Conservation (phyloP, 176 grass and related monocot genomes). For the Tillandsia fasciculata region DNA sequence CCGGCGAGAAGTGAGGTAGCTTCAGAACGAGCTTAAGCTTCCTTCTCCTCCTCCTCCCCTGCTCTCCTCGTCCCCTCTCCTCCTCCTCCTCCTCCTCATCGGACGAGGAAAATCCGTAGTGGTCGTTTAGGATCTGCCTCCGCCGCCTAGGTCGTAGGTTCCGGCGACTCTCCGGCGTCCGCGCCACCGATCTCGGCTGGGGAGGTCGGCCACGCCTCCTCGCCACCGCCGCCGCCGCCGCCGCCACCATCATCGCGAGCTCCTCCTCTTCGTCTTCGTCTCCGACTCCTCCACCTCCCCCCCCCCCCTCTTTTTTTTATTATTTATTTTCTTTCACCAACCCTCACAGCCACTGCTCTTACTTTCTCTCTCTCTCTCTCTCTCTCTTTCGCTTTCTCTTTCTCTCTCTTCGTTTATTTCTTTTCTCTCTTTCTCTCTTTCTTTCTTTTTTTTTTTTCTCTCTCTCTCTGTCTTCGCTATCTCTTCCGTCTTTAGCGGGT, state of each 20-base stretch:
- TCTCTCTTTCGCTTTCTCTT: conserved; percentile 12
- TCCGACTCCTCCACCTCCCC: no score
- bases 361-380: conserved; percentile 30
- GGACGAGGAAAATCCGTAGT: conserved; percentile 28
- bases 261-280: no score
- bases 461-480: conserved; percentile 28
- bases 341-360: conserved; percentile 47
- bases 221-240: neutral
- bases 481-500: conserved; percentile 19
- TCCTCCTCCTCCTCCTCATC: conserved; percentile 38
- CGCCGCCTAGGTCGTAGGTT: conserved; percentile 27
- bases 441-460: neutral
- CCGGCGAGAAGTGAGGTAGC: conserved; percentile 37
- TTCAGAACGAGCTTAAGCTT: conserved; percentile 87
- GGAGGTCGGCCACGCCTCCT: conserved; percentile 41
- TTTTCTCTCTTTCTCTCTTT: conserved; percentile 17
- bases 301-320: no score
- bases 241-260: no score
- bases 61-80: conserved; percentile 13
- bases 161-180: conserved; percentile 18
- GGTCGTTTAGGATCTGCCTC: conserved; percentile 39
- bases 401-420: conserved; percentile 30
- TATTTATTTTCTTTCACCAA: no score
- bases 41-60: conserved; percentile 34
- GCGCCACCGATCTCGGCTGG: conserved; percentile 22